Conservation (phyloP, 495 filamentous ascomycete genomes). For the Hyaloscypha variabilis region DNA sequence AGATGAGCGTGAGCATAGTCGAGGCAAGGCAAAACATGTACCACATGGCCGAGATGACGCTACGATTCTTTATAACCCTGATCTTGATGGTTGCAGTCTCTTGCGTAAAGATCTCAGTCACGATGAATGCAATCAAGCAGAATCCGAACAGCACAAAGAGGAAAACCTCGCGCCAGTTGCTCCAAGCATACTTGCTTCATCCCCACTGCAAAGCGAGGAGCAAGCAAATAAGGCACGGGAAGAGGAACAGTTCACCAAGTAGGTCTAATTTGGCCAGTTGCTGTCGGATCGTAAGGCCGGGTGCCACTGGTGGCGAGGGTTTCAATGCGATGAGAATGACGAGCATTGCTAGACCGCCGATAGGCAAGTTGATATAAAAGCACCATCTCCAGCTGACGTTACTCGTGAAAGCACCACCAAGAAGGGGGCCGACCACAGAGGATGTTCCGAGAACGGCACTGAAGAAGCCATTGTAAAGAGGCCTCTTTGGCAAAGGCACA, state of each 20-base stretch:
- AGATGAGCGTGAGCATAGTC: not conserved
- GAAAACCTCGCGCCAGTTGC: slow-evolving; percentile 33
- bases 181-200: slow-evolving; percentile 41
- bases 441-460: slow-evolving; percentile 36
- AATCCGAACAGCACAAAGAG: slow-evolving; percentile 38
- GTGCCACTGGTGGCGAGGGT: slow-evolving; percentile 37
- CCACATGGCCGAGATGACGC: slow-evolving; percentile 27
- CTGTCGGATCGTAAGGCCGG: not conserved
- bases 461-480: slow-evolving; percentile 47
- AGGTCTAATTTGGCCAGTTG: slow-evolving; percentile 40
- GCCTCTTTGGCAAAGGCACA: slow-evolving; percentile 43
- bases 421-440: slow-evolving; percentile 48
- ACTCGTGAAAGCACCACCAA: slow-evolving; percentile 66
- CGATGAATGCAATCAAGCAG: slow-evolving; percentile 38
- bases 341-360: slow-evolving; percentile 51
- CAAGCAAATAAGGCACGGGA: slow-evolving; percentile 39
- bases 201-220: slow-evolving; percentile 46
- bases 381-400: slow-evolving; percentile 51
- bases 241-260: slow-evolving; percentile 41
- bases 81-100: slow-evolving; percentile 37
- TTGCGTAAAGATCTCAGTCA: slow-evolving; percentile 44
- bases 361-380: slow-evolving; percentile 67
- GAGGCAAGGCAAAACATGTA: slow-evolving; percentile 21
- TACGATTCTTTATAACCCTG: slow-evolving; percentile 36
- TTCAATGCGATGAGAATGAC: slow-evolving; percentile 46